Conservation (phyloP, 208 protist species). For the Crithidia fasciculata region DNA sequence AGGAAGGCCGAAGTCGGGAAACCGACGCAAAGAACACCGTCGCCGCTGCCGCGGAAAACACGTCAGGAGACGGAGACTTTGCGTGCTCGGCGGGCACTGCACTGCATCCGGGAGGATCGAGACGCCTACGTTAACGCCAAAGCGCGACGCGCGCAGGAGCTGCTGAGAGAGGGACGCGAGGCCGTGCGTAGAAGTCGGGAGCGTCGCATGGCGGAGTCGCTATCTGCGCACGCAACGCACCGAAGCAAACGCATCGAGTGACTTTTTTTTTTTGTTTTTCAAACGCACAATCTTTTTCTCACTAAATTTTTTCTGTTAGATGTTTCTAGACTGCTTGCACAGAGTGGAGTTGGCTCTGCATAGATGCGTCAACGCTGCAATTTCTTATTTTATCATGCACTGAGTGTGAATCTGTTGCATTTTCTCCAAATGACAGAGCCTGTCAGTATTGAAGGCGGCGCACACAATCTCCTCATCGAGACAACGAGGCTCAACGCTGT, state of each 20-base stretch:
- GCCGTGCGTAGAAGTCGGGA: constrained; percentile 12
- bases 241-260: background rate
- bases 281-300: background rate
- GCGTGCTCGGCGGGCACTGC: constrained; percentile 25
- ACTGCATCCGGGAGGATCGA: constrained; percentile 23
- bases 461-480: no score
- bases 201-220: constrained; percentile 12
- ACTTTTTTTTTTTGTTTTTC: constrained; percentile 1
- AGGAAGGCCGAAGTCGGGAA: no score
- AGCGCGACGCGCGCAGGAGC: constrained; percentile 22
- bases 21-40: background rate
- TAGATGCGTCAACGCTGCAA: background rate
- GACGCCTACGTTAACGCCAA: constrained; percentile 34
- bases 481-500: no score
- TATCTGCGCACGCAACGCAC: background rate
- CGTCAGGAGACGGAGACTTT: constrained; percentile 2
- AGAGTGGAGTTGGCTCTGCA: background rate
- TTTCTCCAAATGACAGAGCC: no score
- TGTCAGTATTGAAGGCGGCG: no score
- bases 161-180: constrained; percentile 26
- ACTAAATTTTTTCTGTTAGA: background rate
- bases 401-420: no score
- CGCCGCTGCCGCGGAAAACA: constrained; percentile 2
- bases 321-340: background rate
- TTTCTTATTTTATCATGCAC: background rate